These are phyloP conservation scores for Cryptococcus sp. DNA, from an alignment of 1,284 basidiomycete species.

Conservation along the genomic window DNA sequence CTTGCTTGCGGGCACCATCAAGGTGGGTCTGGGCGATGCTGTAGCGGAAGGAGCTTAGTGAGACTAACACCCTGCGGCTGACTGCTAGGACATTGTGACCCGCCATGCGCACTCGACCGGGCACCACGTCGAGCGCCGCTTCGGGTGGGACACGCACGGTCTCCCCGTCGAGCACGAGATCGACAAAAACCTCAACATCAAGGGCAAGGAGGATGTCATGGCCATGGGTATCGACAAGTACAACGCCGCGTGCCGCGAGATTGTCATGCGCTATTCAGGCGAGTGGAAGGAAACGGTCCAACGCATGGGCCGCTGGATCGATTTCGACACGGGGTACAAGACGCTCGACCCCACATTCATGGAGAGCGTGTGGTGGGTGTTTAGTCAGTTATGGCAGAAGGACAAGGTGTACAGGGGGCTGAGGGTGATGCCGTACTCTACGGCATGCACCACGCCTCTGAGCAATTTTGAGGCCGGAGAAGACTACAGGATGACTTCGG, in stretches of 20 bases:
- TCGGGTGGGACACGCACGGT: constrained; percentile 99
- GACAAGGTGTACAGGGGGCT: constrained; percentile 91
- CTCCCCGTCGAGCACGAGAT: constrained; percentile 99
- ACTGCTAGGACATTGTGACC: constrained; percentile 82
- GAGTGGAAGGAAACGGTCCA: constrained; percentile 96
- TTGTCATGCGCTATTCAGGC: constrained; percentile 94
- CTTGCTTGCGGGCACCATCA: constrained; percentile 79
- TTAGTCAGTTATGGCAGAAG: constrained; percentile 86
- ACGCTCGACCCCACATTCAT: constrained; percentile 91
- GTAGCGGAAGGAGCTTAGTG: background rate
- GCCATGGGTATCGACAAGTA: constrained; percentile 96
- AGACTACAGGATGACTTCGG: constrained; percentile 90
- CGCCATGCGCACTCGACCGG: constrained; percentile 92
- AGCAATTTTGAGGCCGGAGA: constrained; percentile 97
- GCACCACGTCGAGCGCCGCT: constrained; percentile 88
- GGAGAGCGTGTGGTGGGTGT: constrained; percentile 99
- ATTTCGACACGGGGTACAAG: constrained; percentile 99
- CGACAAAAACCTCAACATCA: constrained; percentile 94
- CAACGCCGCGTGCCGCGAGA: constrained; percentile 93
- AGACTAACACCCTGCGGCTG: background rate
- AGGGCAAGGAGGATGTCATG: constrained; percentile 89
- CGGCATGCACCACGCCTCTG: constrained; percentile 90
- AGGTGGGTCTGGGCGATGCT: constrained; percentile 56
- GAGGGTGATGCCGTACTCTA: constrained; percentile 98
- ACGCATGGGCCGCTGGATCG: constrained; percentile 99